These are phyloP conservation scores for Schwanniomyces occidentalis DNA, from an alignment of 805 yeast genomes.

Conservation along the genomic window DNA sequence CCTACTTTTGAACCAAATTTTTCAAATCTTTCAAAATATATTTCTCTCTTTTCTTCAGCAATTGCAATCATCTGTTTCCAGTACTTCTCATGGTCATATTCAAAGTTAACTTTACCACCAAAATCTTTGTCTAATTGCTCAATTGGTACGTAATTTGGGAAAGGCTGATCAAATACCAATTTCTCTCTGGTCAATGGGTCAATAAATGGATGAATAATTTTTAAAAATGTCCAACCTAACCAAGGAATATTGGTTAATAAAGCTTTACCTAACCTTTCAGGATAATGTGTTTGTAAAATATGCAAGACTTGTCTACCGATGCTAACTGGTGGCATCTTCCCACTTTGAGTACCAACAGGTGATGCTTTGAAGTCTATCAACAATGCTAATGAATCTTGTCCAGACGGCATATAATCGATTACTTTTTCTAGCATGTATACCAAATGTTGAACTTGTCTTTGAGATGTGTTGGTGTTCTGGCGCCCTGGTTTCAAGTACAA, in stretches of 20 bases:
- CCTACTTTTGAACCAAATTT: constrained; percentile 72
- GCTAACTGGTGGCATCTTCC: constrained; percentile 84
- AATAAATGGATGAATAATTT: constrained; percentile 90
- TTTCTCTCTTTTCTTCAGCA: constrained; percentile 57
- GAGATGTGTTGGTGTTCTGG: constrained; percentile 89
- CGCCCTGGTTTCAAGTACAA: constrained; percentile 90
- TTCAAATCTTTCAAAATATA: constrained; percentile 67
- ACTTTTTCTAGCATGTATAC: constrained; percentile 91
- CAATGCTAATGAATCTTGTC: constrained; percentile 91
- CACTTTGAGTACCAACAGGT: constrained; percentile 55
- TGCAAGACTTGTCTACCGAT: constrained; percentile 90
- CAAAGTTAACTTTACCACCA: constrained; percentile 85
- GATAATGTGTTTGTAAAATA: constrained; percentile 95
- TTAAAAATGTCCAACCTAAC: constrained; percentile 89
- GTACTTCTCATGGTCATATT: constrained; percentile 74
- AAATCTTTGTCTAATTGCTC: constrained; percentile 81
- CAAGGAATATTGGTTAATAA: constrained; percentile 90
- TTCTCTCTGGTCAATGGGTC: constrained; percentile 95
- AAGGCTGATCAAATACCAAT: constrained; percentile 87
- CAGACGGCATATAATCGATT: constrained; percentile 93
- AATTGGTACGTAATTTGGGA: constrained; percentile 74
- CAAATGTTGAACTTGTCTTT: constrained; percentile 92
- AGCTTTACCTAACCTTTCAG: constrained; percentile 94
- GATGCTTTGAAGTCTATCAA: constrained; percentile 90
- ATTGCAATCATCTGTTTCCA: constrained; percentile 72